These are phyloP conservation scores for Byssochlamys sp. DNA, from an alignment of 2,329 filamentous ascomycete species.

Conservation along the genomic window DNA sequence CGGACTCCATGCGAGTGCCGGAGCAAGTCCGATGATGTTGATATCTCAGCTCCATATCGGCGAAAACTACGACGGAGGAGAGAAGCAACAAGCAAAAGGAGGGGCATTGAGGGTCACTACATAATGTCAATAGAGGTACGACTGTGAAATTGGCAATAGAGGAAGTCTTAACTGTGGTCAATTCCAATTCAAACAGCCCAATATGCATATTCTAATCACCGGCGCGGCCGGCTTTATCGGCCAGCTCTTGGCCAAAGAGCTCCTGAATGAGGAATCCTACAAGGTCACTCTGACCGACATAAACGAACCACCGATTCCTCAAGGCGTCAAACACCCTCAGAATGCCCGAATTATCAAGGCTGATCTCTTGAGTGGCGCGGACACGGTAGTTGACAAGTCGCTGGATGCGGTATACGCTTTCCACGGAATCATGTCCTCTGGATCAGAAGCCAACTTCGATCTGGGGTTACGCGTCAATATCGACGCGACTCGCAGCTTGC, in stretches of 20 bases:
- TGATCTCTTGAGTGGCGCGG: slow-evolving; percentile 42
- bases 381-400: slow-evolving; percentile 29
- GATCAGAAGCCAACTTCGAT: slow-evolving; percentile 53
- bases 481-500: slow-evolving; percentile 47
- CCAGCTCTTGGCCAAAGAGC: slow-evolving; percentile 49
- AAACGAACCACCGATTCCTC: slow-evolving; percentile 42
- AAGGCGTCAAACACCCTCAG: slow-evolving; percentile 38
- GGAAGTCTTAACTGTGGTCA: not conserved
- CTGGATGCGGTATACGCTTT: slow-evolving; percentile 51
- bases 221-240: slow-evolving; percentile 57
- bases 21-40: slow-evolving; percentile 7
- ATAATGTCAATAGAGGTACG: not conserved
- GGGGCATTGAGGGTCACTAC: not conserved
- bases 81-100: not conserved
- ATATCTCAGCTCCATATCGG: not conserved
- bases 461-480: slow-evolving; percentile 53
- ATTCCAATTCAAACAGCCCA: not conserved
- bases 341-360: slow-evolving; percentile 44
- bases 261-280: slow-evolving; percentile 42
- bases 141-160: not conserved
- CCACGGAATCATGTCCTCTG: slow-evolving; percentile 59
- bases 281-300: slow-evolving; percentile 51
- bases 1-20: not conserved
- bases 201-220: slow-evolving; percentile 51
- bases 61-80: not conserved